Percentiles rank a stretch among this genome's conserved stretches.
phyloP scores from a whole-genome alignment of 139 green algal genomes.

The Chara braunii region DNA sequence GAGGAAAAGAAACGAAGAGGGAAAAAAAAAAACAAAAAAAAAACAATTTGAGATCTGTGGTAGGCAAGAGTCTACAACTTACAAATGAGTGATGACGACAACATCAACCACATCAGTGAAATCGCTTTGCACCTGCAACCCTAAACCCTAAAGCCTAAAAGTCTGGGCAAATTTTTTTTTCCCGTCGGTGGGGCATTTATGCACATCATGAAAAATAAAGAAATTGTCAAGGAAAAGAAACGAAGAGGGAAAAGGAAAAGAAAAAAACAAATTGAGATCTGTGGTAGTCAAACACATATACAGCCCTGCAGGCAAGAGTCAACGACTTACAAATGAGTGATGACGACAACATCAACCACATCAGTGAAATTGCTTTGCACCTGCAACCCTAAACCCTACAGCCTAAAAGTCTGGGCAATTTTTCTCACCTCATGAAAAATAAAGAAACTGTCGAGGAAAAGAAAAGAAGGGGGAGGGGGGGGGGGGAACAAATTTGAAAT shows the following conservation, averaged over 20 bases:
- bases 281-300: too few relatives aligned
- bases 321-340: slow-evolving; percentile 55
- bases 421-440: too few relatives aligned
- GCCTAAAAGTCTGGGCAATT: too few relatives aligned
- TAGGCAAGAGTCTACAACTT: too few relatives aligned
- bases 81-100: slow-evolving; percentile 62
- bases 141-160: too few relatives aligned
- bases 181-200: not conserved
- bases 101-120: slow-evolving; percentile 40
- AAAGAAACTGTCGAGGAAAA: not conserved
- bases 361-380: slow-evolving; percentile 19
- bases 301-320: too few relatives aligned
- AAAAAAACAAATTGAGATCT: not conserved
- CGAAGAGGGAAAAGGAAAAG: not conserved
- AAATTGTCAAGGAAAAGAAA: not conserved
- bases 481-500: not conserved
- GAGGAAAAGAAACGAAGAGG: not conserved
- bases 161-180: too few relatives aligned
- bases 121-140: too few relatives aligned
- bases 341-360: slow-evolving; percentile 50
- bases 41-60: not conserved
- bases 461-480: not conserved
- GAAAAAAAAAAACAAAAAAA: not conserved
- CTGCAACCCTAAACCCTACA: too few relatives aligned
- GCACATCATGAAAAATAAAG: not conserved